Evolutionary conservation across 768 basidiomycete genomes (phyloP).

Genomic region (Tephrocybe sp.): DNA sequence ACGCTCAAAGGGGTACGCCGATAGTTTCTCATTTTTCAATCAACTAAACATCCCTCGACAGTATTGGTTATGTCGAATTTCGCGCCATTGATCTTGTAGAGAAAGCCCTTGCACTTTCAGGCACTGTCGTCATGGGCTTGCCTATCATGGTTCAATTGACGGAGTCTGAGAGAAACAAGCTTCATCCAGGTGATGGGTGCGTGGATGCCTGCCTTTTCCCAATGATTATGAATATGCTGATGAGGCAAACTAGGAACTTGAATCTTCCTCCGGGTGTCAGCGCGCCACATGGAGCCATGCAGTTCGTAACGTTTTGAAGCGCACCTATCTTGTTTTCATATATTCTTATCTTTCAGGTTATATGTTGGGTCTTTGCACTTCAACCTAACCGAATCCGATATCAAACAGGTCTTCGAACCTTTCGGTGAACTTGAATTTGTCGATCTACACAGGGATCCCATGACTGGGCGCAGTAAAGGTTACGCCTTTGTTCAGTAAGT

Average conservation of each 20-base stretch:
- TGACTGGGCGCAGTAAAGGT: constrained; percentile 95
- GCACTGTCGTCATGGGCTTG: constrained; percentile 97
- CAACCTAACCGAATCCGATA: constrained; percentile 94
- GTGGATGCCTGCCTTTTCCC: constrained; percentile 27
- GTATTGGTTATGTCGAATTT: constrained; percentile 98
- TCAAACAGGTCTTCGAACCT: constrained; percentile 98
- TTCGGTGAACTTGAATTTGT: constrained; percentile 99
- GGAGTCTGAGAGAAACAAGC: constrained; percentile 92
- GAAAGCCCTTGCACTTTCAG: constrained; percentile 85
- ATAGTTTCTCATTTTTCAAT: neutral
- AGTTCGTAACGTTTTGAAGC: constrained; percentile 46
- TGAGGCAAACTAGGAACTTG: constrained; percentile 52
- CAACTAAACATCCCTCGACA: constrained; percentile 29
- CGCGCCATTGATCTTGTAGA: constrained; percentile 87
- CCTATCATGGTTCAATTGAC: constrained; percentile 97
- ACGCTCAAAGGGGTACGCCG: constrained; percentile 92
- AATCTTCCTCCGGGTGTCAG: constrained; percentile 85
- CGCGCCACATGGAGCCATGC: constrained; percentile 80
- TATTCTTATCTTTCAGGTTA: constrained; percentile 54
- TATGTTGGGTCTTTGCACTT: constrained; percentile 98
- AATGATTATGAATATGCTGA: constrained; percentile 10
- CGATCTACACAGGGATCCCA: constrained; percentile 93
- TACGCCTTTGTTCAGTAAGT: constrained; percentile 96
- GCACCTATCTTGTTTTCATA: neutral
- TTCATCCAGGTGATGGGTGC: constrained; percentile 87